Base-by-base conservation (phyloP, 176 grass and related monocot genomes). In the Puccinellia tenuiflora region DNA sequence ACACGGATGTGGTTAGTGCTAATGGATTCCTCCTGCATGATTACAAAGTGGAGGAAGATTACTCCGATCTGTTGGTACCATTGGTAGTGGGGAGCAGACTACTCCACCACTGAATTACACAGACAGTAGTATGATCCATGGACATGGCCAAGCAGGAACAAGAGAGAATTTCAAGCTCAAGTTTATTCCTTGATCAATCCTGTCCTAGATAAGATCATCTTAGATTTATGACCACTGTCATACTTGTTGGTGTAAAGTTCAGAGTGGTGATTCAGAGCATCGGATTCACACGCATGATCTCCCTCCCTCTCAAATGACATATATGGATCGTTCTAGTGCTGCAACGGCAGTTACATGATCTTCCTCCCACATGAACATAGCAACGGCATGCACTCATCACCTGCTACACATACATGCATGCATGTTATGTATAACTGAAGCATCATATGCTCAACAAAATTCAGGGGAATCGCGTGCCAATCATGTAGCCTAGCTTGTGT, bases 231-330 rank as follows among this genome's bases (percentile, higher is more conserved):
- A 47, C 22, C 15, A 73, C 24, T 47, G 40, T 8, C 21, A 24
- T 31, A 66, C 12, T 46, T 72, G 39, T 45, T 22, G 33, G 21
- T 52, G 21, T 54, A 14, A 76, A 76, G 73, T 76, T 55, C 17
- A 76, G 10, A 76, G 12, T 55, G 73, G 73, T 22, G 64, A 42
- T 71, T 57, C 34, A n/a, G 66, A 30, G 79, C 22, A 71, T 82
- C 79, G n/a, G 65, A 82, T 82, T 40, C 79, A 67, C 61, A 51
- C 8, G 77, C 46, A 53, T 70, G 67, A 24, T 25, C 3, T 28
- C 2, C 51, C 17, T 33, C 10, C 5, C 17, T 22, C 24, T 10
- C 62, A 66, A 61, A 29, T 60, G 56, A 35, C 52, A 14, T 54
- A 48, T 76, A 33, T 43, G 21, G n/a, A 15, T 17, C 17, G 46